phyloP scores from a whole-genome alignment of 306 rosid species.

The Rosa persica region DNA sequence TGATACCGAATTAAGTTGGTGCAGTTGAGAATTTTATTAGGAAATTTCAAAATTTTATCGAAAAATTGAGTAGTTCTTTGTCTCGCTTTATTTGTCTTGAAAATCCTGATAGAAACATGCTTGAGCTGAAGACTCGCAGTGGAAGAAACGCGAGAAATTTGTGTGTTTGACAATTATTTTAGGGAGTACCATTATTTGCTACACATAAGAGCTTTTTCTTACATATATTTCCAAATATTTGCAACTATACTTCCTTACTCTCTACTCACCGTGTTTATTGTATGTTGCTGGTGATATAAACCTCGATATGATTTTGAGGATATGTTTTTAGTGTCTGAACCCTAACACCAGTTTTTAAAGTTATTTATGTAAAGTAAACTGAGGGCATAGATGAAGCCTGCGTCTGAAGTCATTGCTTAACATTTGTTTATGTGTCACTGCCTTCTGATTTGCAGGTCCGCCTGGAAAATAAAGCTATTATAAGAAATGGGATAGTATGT shows the following conservation, averaged over 20 bases:
- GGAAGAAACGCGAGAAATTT: not conserved
- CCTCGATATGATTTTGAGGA: not conserved
- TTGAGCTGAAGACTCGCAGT: not conserved
- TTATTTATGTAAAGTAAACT: not conserved
- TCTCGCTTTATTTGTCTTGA: not conserved
- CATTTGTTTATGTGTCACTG: slow-evolving; percentile 15
- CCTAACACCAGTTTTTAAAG: not conserved
- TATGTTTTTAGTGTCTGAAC: not conserved
- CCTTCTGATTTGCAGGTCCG: slow-evolving; percentile 59
- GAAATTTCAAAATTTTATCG: not conserved
- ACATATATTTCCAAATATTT: not conserved
- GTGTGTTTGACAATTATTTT: not conserved
- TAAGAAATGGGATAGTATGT: slow-evolving; percentile 67
- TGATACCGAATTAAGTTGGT: not conserved
- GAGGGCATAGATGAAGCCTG: not conserved
- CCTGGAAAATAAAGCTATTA: slow-evolving; percentile 62
- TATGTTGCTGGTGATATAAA: not conserved
- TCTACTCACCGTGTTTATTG: not conserved
- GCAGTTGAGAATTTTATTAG: too few species aligned
- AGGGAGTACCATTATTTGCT: not conserved
- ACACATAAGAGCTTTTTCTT: not conserved
- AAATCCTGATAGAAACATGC: not conserved
- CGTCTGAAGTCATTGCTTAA: not conserved
- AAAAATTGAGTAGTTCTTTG: not conserved
- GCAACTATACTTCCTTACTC: not conserved